Percentiles rank a stretch among this genome's conserved stretches.
Conservation (phyloP, 75 land plant genomes). For the Gnetum montanum region DNA sequence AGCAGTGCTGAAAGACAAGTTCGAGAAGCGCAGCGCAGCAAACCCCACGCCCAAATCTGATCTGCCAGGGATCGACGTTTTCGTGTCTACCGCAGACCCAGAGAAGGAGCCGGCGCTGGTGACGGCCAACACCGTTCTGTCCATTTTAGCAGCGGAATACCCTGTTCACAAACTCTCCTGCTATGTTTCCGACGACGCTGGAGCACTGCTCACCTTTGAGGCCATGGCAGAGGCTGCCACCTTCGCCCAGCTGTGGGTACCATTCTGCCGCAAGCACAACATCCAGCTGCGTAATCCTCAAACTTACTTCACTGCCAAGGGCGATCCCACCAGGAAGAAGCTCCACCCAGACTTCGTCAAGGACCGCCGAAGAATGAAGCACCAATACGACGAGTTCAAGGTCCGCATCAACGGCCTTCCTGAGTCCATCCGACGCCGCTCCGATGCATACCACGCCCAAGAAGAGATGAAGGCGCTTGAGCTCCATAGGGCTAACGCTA, state of each 20-base stretch:
- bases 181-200: conserved; percentile 84
- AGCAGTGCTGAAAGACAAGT: conserved; percentile 54
- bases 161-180: conserved; percentile 76
- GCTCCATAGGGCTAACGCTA: conserved; percentile 4
- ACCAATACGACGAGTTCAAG: conserved; percentile 65
- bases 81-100: conserved; percentile 79
- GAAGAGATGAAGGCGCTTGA: conserved; percentile 37
- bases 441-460: conserved; percentile 50
- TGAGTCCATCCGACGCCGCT: conserved; percentile 51
- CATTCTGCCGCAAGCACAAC: conserved; percentile 58
- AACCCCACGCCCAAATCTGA: conserved; percentile 81
- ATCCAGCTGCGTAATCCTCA: conserved; percentile 59
- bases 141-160: conserved; percentile 73
- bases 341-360: conserved; percentile 44
- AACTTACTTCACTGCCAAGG: conserved; percentile 33
- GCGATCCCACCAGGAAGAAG: conserved; percentile 52
- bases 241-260: conserved; percentile 64
- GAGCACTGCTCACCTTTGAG: conserved; percentile 72
- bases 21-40: conserved; percentile 43
- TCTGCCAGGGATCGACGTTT: conserved; percentile 70
- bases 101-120: conserved; percentile 87
- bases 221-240: conserved; percentile 83
- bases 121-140: conserved; percentile 82
- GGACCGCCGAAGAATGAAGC: conserved; percentile 52
- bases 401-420: conserved; percentile 56